Evolutionary conservation across 129 eudicot genomes (phyloP).

Genomic region (Saussurea involucrata): DNA sequence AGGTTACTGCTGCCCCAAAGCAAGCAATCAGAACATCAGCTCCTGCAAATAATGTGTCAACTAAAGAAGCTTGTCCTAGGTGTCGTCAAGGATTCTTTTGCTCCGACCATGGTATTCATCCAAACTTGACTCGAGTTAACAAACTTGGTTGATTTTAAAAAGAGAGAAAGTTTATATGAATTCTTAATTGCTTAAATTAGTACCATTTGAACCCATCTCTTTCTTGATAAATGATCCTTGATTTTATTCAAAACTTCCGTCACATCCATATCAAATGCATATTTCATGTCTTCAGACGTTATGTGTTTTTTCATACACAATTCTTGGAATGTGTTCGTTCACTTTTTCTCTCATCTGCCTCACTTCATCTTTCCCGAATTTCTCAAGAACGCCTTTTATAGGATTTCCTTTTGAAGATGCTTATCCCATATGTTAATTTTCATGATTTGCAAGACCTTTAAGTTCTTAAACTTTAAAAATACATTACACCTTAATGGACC

Average conservation of each 20-base stretch:
- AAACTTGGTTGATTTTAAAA: not conserved
- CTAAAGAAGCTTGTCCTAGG: conserved; percentile 76
- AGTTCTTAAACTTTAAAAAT: not conserved
- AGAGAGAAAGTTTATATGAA: not conserved
- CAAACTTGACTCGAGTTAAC: not conserved
- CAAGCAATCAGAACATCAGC: conserved; percentile 31
- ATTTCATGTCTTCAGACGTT: conserved; percentile 57
- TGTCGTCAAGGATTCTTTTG: conserved; percentile 98
- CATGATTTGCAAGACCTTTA: not conserved
- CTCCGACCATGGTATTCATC: conserved; percentile 77
- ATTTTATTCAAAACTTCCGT: conserved; percentile 71
- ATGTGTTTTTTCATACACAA: conserved; percentile 58
- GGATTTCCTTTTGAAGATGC: conserved; percentile 41
- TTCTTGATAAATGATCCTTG: conserved; percentile 62
- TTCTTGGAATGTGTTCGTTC: conserved; percentile 62
- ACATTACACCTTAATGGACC: not conserved
- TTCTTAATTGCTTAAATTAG: not conserved
- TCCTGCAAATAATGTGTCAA: conserved; percentile 38
- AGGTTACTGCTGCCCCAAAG: conserved; percentile 43
- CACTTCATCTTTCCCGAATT: conserved; percentile 44
- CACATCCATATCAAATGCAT: conserved; percentile 83
- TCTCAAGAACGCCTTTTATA: conserved; percentile 50
- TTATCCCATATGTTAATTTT: not conserved
- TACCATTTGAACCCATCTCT: conserved; percentile 57
- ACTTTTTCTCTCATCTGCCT: conserved; percentile 73